Evolutionary conservation across 2,329 filamentous ascomycete genomes (phyloP), one percentile per base, ranked within the genome.

Genomic region (Sporothrix brunneoviolacea): DNA sequence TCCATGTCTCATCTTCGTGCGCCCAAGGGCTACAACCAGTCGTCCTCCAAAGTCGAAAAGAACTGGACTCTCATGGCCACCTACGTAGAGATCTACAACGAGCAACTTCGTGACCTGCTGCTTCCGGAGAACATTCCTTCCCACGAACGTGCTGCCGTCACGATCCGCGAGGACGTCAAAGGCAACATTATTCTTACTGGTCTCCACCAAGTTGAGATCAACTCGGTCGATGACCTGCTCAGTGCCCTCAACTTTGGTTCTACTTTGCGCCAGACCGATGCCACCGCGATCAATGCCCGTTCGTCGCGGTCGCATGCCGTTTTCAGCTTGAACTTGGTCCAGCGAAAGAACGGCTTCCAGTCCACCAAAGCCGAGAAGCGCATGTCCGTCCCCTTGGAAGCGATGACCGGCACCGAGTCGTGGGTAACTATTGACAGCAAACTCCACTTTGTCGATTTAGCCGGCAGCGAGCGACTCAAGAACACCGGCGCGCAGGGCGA

Each of bases 31-130:
- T 93, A 94, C 59, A 90, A 87, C 3, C 76, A 80, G 52, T 63
- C 70, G 1, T 48, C 69, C 22, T 61, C 70, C 3, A 76, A 74
- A 55, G 67, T 63, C 4, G 87, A 93, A 43, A 90, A 86, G 66
- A 86, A 77, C 55, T 98, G 93, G 93, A 85, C 88, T 47, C 73
- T 98, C 61, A 95, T 87, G 66, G 93, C 91, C 10, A 96, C 91
- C 1, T 96, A 96, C 63, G 88, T 96, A 56, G 80, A 97, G 74
- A 98, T 98, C 57, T 98, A 98, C 72, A 97, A 98, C 64, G 93
- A 98, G 68, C 87, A 94, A 63, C 75, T 97, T 27, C 84, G 93
- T 60, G 93, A 98, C 73, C 76, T 98, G 15, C 76, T 98, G 32
- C 71, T 95, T 4, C 82, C 89, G 1, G 91, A 96, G 40, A 69